Percentiles rank a stretch among this genome's conserved stretches.
Conservation (phyloP, 768 basidiomycete genomes). For the Kondoa malvinella region DNA sequence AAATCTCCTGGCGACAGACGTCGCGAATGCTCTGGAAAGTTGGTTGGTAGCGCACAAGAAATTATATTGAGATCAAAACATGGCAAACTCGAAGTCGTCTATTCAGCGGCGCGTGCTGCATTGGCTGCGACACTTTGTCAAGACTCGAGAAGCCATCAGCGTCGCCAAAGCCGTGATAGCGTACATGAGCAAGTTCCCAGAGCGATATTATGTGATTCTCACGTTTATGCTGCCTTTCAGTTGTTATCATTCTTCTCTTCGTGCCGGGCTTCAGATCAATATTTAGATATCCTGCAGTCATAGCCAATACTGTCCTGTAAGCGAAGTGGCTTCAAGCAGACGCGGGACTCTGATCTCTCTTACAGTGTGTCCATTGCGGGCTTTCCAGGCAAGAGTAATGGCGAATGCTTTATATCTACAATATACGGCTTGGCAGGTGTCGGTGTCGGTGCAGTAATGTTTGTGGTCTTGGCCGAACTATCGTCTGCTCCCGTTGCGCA, state of each 20-base stretch:
- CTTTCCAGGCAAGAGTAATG: conserved; percentile 25
- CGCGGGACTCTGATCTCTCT: too few relatives aligned
- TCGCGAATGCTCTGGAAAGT: too few relatives aligned
- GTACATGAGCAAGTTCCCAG: neutral
- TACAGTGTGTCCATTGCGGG: conserved; percentile 27
- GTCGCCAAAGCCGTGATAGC: neutral
- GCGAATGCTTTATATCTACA: conserved; percentile 16
- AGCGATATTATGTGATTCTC: neutral
- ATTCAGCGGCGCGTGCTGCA: neutral
- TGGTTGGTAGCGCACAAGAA: too few relatives aligned
- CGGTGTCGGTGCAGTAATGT: conserved; percentile 23
- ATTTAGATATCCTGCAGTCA: neutral
- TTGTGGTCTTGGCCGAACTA: conserved; percentile 30
- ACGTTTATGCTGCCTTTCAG: neutral
- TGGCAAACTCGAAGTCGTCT: too few relatives aligned
- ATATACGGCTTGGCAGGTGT: conserved; percentile 25
- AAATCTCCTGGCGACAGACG: too few relatives aligned
- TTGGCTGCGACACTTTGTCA: neutral
- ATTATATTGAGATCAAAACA: too few relatives aligned
- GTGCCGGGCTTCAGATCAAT: neutral
- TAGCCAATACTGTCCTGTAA: neutral
- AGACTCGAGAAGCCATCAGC: neutral
- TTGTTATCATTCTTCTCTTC: neutral
- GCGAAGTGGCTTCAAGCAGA: too few relatives aligned
- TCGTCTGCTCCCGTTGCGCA: conserved; percentile 27